A percentile compares a stretch with the other conserved stretches of the same genome.
Evolutionary conservation across 2,329 filamentous ascomycete species (phyloP).

Genomic region (Eutypella sp.): DNA sequence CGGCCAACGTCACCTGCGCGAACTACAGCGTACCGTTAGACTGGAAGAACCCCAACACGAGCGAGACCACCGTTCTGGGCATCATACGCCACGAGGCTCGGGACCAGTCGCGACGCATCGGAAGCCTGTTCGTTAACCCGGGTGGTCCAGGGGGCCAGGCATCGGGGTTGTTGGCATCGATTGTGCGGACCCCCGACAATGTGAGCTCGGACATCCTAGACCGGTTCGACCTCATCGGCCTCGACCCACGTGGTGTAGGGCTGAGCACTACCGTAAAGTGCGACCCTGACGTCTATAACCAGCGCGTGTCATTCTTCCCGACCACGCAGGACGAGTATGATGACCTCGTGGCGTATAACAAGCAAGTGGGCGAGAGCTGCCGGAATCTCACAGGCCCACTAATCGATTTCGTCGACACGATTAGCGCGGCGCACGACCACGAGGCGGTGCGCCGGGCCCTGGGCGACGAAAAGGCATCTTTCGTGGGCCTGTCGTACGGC

Average conservation of each 20-base stretch:
- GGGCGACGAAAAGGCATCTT: constrained; percentile 22
- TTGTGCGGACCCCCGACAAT: constrained; percentile 8
- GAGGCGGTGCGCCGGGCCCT: constrained; percentile 26
- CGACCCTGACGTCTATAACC: constrained; percentile 31
- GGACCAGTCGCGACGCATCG: constrained; percentile 23
- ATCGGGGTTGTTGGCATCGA: constrained; percentile 13
- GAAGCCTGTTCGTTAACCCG: constrained; percentile 37
- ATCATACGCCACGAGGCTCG: constrained; percentile 19
- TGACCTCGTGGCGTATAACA: constrained; percentile 32
- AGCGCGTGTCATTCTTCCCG: constrained; percentile 31
- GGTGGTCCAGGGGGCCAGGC: constrained; percentile 34
- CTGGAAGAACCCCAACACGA: constrained; percentile 14
- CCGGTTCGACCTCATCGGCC: constrained; percentile 37
- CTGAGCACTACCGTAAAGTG: constrained; percentile 35
- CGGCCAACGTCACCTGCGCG: constrained; percentile 17
- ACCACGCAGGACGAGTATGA: constrained; percentile 32
- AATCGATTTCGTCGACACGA: constrained; percentile 37
- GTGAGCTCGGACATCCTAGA: constrained; percentile 22
- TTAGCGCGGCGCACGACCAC: constrained; percentile 25
- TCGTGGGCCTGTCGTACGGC: constrained; percentile 40
- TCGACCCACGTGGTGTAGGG: constrained; percentile 39
- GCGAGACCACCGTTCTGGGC: constrained; percentile 22
- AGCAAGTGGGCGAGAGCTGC: constrained; percentile 34
- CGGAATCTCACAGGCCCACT: constrained; percentile 32
- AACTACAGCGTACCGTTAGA: constrained; percentile 22